Percentiles rank a stretch among this genome's conserved stretches.
phyloP scores from a whole-genome alignment of 2,329 filamentous ascomycete species.

The Microcyclosporella mali region DNA sequence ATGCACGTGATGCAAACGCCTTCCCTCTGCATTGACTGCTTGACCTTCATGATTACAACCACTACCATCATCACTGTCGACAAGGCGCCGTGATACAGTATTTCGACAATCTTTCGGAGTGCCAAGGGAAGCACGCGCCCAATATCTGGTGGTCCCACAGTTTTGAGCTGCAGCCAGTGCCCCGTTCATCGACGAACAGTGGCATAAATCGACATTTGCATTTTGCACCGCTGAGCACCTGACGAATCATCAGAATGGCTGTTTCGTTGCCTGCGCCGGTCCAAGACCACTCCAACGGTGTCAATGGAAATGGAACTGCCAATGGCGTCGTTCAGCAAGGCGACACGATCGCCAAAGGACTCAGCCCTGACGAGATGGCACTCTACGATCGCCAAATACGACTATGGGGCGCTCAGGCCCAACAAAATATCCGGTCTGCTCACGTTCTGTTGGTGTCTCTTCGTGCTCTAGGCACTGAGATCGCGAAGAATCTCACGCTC shows the following conservation, averaged over 20 bases:
- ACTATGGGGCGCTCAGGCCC: slow-evolving; percentile 92
- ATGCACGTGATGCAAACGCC: no score
- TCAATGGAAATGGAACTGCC: slow-evolving; percentile 13
- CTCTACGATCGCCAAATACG: slow-evolving; percentile 96
- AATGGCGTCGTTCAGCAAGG: slow-evolving; percentile 17
- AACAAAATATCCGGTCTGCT: slow-evolving; percentile 78
- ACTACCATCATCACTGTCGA: no score
- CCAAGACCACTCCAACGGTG: neutral
- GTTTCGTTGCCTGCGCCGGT: neutral
- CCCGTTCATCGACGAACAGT: no score
- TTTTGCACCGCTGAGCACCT: no score
- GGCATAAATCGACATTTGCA: no score
- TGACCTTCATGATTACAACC: no score
- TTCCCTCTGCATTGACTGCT: no score
- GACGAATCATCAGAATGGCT: neutral
- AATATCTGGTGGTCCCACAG: no score
- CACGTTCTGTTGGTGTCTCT: slow-evolving; percentile 86
- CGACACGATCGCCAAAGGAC: slow-evolving; percentile 21
- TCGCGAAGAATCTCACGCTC: slow-evolving; percentile 94
- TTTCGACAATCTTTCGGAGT: no score
- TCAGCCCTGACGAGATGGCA: slow-evolving; percentile 75
- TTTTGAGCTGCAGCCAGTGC: no score
- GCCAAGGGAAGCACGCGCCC: no score
- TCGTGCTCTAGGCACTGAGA: slow-evolving; percentile 83
- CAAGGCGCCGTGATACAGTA: no score